Conservation (phyloP, 1,284 basidiomycete species). For the Ceratobasidium sp. region DNA sequence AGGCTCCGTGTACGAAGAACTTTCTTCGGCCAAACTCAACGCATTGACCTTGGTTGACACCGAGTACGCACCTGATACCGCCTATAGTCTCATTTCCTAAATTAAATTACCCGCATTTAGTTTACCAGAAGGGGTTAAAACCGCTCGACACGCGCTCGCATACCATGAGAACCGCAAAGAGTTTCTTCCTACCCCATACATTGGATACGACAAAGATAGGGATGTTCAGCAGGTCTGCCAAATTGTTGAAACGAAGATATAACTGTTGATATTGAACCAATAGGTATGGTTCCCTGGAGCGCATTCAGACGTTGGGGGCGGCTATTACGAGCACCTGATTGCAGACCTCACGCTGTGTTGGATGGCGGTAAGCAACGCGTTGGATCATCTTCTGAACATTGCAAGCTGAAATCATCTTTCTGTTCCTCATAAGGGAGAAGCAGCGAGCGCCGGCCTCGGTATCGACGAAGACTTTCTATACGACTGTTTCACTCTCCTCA, state of each 20-base stretch:
- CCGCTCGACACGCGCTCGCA: conserved; percentile 39
- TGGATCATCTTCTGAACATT: too few species aligned
- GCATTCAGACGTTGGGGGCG: conserved; percentile 46
- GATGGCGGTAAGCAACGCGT: conserved; percentile 38
- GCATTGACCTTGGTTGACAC: conserved; percentile 33
- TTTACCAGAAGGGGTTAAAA: conserved; percentile 23
- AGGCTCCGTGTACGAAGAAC: conserved; percentile 4
- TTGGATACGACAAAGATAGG: not conserved
- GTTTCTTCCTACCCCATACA: conserved; percentile 38
- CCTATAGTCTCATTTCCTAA: not conserved
- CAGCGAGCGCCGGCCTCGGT: too few species aligned
- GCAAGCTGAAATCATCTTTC: too few species aligned
- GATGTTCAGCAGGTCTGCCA: too few species aligned
- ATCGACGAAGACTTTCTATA: too few species aligned
- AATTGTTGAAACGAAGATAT: too few species aligned
- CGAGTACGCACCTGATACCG: not conserved
- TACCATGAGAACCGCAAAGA: conserved; percentile 45
- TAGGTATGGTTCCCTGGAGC: conserved; percentile 42
- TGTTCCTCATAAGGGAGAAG: too few species aligned
- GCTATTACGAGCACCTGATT: conserved; percentile 38
- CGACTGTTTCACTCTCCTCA: too few species aligned
- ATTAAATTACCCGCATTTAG: not conserved
- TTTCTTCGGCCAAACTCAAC: conserved; percentile 33
- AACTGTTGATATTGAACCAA: not conserved
- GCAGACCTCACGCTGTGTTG: conserved; percentile 43